Evolutionary conservation across 2,329 filamentous ascomycete species (phyloP), one percentile per base, ranked within the genome.

Genomic region (Arthrinium phaeospermum): DNA sequence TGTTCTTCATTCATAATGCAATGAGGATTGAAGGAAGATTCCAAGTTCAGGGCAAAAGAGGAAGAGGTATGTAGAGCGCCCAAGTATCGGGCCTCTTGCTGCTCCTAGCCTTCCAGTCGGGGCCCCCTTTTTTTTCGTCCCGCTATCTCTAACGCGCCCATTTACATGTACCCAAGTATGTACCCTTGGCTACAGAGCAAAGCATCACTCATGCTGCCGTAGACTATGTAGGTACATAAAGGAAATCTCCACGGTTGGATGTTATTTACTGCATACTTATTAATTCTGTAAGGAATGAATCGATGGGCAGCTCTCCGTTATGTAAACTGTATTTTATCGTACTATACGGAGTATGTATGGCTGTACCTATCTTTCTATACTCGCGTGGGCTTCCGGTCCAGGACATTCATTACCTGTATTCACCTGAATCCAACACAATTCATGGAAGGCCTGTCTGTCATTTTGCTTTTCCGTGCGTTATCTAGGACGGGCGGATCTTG

Each of bases 401-500:
- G 57, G 22, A 22, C 34, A 61, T 34, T 16, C 34, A 61, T 34
- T 16, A 64, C 57, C 16, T 41, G n/a, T 30, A 30, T 30, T 30
- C 27, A 30, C 27, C 27, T 30, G 27, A 30, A 30, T 30, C 27
- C 27, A 30, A 30, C 27, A 30, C 34, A 64, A 41, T 30, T 37
- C 34, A 64, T 41, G 57, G 30, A 64, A 64, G 12, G 34, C 37
- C 37, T 2, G 37, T 30, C 19, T 64, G 34, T n/a, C 34, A 64
- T 13, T 41, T 41, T 64, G 34, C 57, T 64, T 64, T 64, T 41
- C 8, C 13, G 19, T 41, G n/a, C 57, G 34, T 41, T 22, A n/a
- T 12, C 57, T 64, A 37, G 19, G 57, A 14, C 57, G 57, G 57
- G 57, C 57, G 57, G 57, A 41, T 64, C 57, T 64, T 64, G 57